A percentile compares a stretch with the other conserved stretches of the same genome.
These are phyloP conservation scores for Aureobasidium namibiae DNA, from an alignment of 2,329 filamentous ascomycete genomes.

Conservation along the genomic window DNA sequence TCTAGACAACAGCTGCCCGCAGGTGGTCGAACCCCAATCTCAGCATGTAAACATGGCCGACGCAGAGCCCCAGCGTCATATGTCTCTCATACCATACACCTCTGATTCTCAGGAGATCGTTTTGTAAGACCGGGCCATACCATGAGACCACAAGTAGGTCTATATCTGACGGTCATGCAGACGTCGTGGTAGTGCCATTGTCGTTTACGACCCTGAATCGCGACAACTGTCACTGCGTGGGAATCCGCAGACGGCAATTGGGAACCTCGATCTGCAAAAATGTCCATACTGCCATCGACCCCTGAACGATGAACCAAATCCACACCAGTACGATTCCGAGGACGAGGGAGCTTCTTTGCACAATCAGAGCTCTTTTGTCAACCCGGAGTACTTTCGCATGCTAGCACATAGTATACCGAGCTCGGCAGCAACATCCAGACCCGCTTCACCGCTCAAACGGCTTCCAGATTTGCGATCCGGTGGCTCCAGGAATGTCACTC, in stretches of 20 bases:
- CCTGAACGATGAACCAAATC: slow-evolving; percentile 41
- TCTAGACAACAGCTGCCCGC: background rate
- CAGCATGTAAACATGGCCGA: slow-evolving; percentile 14
- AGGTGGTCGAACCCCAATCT: background rate
- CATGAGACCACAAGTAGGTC: background rate
- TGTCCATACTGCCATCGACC: slow-evolving; percentile 90
- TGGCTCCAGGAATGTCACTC: slow-evolving; percentile 28
- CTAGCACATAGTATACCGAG: slow-evolving; percentile 54
- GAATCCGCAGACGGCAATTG: slow-evolving; percentile 46
- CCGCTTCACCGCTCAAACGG: slow-evolving; percentile 44
- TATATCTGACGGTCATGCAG: slow-evolving; percentile 38
- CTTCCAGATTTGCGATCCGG: slow-evolving; percentile 21
- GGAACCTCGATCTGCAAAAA: slow-evolving; percentile 43
- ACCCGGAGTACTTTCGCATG: slow-evolving; percentile 93
- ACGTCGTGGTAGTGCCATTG: slow-evolving; percentile 85
- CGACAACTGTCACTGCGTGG: slow-evolving; percentile 76
- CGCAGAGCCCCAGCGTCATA: slow-evolving; percentile 28
- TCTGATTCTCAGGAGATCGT: slow-evolving; percentile 71
- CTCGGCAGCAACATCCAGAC: slow-evolving; percentile 40
- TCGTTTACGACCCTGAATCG: slow-evolving; percentile 80
- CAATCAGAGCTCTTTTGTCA: slow-evolving; percentile 58
- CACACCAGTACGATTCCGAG: slow-evolving; percentile 15
- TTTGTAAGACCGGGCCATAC: slow-evolving; percentile 49
- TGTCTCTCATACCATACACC: slow-evolving; percentile 69
- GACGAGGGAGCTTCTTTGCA: slow-evolving; percentile 26